Evolutionary conservation across 2,329 filamentous ascomycete species (phyloP), one percentile per base, ranked within the genome.

Genomic region (Colletotrichum eremochloae): DNA sequence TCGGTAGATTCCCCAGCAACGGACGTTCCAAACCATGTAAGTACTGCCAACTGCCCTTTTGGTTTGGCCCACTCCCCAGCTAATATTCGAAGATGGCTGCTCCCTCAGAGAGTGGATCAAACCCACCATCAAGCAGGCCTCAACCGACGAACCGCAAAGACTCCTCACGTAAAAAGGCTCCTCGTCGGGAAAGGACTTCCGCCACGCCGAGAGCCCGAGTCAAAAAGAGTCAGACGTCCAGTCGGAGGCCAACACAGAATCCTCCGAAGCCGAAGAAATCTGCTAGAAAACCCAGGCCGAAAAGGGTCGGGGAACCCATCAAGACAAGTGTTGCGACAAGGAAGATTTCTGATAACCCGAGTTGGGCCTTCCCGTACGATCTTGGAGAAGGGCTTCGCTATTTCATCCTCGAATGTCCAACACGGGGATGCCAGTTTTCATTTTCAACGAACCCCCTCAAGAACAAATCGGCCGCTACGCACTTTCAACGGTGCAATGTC

Each of bases 1-100:
- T 18, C 14, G 5, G 2, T 2, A 2, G 11, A 1, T 6, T 1
- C 2, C 14, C 3, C 18, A 6, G 3, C 2, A 38, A 12, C 18
- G 7, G 7, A n/a, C 7, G 11, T 14, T 3, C 31, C 20, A 38
- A 6, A 7, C 5, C 1, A 24, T 2, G 53, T 36, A 14, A 38
- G 31, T 40, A 18, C 8, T 38, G 33, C 8, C 3, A 12, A 14
- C 18, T 36, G 15, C 2, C 4, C 2, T 20, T 12, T 38, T 4
- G 8, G 8, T 1, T 29, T 29, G 5, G 2, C 24, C 9, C 7
- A 15, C 12, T 15, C 3, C 24, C 12, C n/a, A 5, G n/a, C 24
- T 50, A 1, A 50, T 3, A 29, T 50, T 24, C 2, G 5, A 50
- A 50, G 48, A 50, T 4, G n/a, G n/a, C 24, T 7, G 12, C 11